Evolutionary conservation across 2,329 filamentous ascomycete species (phyloP).

Genomic region (Onygenales sp.): DNA sequence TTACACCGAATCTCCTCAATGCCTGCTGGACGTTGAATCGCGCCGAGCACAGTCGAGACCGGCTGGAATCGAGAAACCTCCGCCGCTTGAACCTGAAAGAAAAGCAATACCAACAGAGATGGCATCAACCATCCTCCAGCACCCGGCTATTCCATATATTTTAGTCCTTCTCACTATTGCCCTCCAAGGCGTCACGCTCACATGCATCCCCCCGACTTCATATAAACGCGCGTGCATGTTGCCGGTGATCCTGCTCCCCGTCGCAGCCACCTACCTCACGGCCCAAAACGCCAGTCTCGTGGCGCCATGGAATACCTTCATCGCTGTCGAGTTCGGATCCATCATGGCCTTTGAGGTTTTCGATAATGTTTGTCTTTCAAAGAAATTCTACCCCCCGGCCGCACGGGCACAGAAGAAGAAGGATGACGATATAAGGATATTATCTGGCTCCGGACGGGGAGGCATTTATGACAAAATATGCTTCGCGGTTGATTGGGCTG

Average conservation of each 20-base stretch:
- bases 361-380: slow-evolving; percentile 6
- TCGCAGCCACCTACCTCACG: background rate
- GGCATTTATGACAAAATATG: background rate
- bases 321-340: slow-evolving; percentile 1
- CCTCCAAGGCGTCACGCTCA: slow-evolving; percentile 2
- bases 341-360: slow-evolving; percentile 5
- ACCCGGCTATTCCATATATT: background rate
- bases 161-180: background rate
- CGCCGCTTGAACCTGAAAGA: no score
- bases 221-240: slow-evolving; percentile 2
- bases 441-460: background rate
- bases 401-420: background rate
- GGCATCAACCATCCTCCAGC: no score
- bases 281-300: slow-evolving; percentile 3
- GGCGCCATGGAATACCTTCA: background rate
- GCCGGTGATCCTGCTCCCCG: slow-evolving; percentile 2
- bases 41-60: no score
- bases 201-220: slow-evolving; percentile 3
- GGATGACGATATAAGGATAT: background rate
- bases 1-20: no score
- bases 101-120: no score
- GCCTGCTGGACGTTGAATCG: no score
- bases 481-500: background rate
- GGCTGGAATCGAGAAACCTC: no score
- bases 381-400: background rate